phyloP scores from a whole-genome alignment of 78 protist genomes.

The Bodo saltans region DNA sequence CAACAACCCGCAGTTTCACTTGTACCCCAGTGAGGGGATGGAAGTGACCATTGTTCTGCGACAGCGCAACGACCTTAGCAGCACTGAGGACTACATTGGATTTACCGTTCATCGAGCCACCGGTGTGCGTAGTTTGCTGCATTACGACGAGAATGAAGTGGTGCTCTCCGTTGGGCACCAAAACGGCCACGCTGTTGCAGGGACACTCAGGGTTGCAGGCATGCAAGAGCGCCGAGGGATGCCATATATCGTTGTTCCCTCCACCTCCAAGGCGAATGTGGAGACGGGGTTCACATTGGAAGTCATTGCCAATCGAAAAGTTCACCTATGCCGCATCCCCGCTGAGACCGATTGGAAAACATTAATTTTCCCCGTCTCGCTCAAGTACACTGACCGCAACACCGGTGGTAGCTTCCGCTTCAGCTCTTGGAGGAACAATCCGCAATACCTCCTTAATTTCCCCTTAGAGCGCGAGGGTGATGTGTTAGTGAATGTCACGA shows the following conservation, averaged over 20 bases:
- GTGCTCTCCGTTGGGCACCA: background rate
- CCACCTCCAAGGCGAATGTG: background rate
- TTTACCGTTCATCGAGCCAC: background rate
- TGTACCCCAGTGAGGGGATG: background rate
- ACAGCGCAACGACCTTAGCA: background rate
- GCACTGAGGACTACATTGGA: background rate
- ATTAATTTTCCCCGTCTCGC: background rate
- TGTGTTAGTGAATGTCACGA: background rate
- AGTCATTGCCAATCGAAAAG: background rate
- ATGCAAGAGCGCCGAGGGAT: background rate
- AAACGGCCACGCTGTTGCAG: background rate
- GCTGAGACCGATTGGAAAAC: background rate
- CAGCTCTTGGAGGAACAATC: constrained; percentile 1
- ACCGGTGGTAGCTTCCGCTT: background rate
- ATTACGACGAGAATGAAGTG: background rate
- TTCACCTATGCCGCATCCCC: background rate
- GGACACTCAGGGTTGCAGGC: background rate
- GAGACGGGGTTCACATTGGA: background rate
- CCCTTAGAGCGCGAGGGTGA: background rate
- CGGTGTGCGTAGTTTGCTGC: background rate
- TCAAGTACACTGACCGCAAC: background rate
- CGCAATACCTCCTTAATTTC: background rate
- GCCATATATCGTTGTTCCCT: constrained; percentile 10
- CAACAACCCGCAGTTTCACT: background rate
- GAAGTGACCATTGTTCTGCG: background rate